phyloP scores from a whole-genome alignment of 495 filamentous ascomycete genomes.

The Cercophora sp. region DNA sequence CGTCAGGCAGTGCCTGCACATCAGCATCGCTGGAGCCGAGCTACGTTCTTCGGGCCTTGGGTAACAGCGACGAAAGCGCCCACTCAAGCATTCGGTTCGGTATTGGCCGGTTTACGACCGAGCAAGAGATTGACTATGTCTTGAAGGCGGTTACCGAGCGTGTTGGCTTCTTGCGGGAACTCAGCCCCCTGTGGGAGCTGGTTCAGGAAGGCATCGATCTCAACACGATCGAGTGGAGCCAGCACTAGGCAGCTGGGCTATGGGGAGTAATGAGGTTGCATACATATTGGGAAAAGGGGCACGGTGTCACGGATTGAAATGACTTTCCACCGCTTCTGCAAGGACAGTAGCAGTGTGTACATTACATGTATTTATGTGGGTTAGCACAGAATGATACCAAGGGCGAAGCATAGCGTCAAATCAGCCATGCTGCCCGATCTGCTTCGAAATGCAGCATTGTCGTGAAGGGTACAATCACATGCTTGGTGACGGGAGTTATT shows the following conservation, averaged over 20 bases:
- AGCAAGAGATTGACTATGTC: conserved; percentile 94
- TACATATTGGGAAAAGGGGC: background rate
- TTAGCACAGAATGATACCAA: conserved; percentile 18
- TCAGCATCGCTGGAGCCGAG: conserved; percentile 94
- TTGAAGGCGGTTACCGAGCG: conserved; percentile 88
- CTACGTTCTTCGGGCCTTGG: conserved; percentile 90
- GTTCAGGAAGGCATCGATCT: conserved; percentile 96
- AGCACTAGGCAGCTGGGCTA: conserved; percentile 54
- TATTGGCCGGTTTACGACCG: conserved; percentile 94
- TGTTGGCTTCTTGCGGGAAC: conserved; percentile 86
- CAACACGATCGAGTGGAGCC: conserved; percentile 96
- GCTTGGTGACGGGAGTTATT: too few species aligned
- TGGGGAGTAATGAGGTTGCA: background rate
- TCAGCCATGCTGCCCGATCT: too few species aligned
- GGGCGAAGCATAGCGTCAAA: background rate
- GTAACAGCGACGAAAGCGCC: conserved; percentile 93
- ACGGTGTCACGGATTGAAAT: background rate
- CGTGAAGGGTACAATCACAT: too few species aligned
- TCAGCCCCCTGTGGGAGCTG: conserved; percentile 96
- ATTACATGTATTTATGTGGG: conserved; percentile 1
- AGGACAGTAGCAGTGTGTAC: background rate
- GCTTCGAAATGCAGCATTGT: too few species aligned
- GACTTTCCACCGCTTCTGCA: background rate
- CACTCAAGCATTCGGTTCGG: conserved; percentile 97
- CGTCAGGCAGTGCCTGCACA: conserved; percentile 94